phyloP scores from a whole-genome alignment of 345 rosid species.

The Camelina neglecta region DNA sequence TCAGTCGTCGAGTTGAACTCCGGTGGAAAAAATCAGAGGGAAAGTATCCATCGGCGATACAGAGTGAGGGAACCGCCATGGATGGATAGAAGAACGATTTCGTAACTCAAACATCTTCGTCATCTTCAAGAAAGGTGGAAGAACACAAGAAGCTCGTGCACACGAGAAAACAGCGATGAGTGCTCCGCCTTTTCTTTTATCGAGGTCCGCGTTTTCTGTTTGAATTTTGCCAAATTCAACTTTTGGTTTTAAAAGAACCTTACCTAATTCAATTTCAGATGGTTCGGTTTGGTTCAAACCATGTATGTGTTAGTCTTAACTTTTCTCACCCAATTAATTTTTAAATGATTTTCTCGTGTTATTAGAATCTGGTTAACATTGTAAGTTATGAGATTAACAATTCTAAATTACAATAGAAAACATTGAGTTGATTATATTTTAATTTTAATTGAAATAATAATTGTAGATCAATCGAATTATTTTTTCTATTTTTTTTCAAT shows the following conservation, averaged over 20 bases:
- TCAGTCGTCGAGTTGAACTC: conserved; percentile 4
- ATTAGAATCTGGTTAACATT: too few species aligned
- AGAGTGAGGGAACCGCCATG: conserved; percentile 31
- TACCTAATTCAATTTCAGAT: background rate
- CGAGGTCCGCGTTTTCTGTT: conserved; percentile 21
- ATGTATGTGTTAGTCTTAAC: background rate
- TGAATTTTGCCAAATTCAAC: background rate
- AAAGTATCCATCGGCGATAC: conserved; percentile 34
- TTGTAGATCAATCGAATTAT: too few species aligned
- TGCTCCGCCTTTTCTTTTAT: conserved; percentile 25
- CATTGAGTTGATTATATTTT: too few species aligned
- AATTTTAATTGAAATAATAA: too few species aligned
- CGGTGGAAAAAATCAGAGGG: conserved; percentile 8
- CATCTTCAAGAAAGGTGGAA: conserved; percentile 28
- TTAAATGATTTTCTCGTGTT: too few species aligned
- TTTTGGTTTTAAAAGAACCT: background rate
- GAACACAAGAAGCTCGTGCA: conserved; percentile 40
- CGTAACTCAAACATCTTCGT: background rate
- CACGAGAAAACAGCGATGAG: conserved; percentile 32
- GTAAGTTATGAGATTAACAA: too few species aligned
- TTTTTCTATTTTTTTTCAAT: too few species aligned
- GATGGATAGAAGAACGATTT: conserved; percentile 12
- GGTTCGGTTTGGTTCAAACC: background rate
- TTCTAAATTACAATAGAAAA: too few species aligned
- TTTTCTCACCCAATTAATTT: background rate